Percentiles rank a stretch among this genome's conserved stretches.
Conservation (phyloP, 306 rosid genomes). For the Vigna trinervia region DNA sequence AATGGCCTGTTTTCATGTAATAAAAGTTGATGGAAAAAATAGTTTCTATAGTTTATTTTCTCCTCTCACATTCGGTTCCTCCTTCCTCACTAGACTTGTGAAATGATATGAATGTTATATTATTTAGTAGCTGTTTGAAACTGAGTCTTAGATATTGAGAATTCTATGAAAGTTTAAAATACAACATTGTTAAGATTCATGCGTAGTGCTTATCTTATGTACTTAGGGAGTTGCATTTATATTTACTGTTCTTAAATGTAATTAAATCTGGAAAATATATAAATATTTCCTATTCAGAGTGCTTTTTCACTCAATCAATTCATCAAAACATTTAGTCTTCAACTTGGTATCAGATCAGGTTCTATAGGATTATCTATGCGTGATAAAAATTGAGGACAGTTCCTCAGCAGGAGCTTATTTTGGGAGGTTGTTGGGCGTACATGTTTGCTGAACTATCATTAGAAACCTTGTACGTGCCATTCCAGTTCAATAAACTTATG, state of each 20-base stretch:
- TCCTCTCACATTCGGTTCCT: too few relatives aligned
- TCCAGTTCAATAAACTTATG: background rate
- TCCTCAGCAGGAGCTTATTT: background rate
- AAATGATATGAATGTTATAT: background rate
- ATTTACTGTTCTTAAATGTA: background rate
- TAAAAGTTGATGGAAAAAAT: too few relatives aligned
- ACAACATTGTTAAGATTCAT: background rate
- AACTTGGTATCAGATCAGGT: background rate
- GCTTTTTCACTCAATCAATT: background rate
- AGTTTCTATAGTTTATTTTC: too few relatives aligned
- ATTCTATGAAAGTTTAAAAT: background rate
- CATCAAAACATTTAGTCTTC: background rate
- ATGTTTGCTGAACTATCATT: background rate
- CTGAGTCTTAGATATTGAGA: background rate
- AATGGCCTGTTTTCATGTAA: too few relatives aligned
- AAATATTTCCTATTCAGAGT: background rate
- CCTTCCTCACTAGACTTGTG: constrained; percentile 2
- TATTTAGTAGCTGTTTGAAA: constrained; percentile 9
- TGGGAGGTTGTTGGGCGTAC: background rate
- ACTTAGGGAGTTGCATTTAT: background rate
- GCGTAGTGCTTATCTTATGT: background rate
- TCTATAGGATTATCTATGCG: background rate
- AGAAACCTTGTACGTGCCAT: background rate
- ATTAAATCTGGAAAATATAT: background rate
- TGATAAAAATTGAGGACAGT: background rate